phyloP scores from a whole-genome alignment of 305 asterid genomes.

The Solanum hybrid region DNA sequence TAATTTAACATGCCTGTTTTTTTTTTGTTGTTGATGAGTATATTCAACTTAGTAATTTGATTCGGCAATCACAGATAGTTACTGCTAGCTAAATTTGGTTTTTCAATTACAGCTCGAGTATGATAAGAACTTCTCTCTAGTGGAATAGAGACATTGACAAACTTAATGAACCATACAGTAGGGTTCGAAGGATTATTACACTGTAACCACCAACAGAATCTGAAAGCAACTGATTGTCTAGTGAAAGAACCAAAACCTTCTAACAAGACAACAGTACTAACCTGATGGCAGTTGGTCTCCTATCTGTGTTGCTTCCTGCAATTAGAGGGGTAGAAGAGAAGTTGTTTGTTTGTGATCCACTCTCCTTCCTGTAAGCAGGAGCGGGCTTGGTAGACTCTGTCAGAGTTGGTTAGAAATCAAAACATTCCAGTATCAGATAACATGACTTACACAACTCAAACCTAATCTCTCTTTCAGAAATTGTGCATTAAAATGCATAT shows the following conservation, averaged over 20 bases:
- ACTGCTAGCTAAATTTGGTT: not conserved
- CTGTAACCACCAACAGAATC: not conserved
- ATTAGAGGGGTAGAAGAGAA: constrained; percentile 33
- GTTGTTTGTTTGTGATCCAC: constrained; percentile 33
- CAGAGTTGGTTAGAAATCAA: not conserved
- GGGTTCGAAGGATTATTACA: not conserved
- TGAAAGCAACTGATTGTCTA: not conserved
- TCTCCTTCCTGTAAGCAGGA: constrained; percentile 59
- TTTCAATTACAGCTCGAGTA: not conserved
- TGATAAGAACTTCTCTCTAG: not conserved
- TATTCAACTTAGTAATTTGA: not conserved
- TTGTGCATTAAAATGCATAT: constrained; percentile 10
- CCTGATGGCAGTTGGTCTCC: constrained; percentile 46
- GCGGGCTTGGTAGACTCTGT: constrained; percentile 50
- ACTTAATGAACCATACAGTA: not conserved
- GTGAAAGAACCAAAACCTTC: not conserved
- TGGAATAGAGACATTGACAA: not conserved
- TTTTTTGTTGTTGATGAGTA: not conserved
- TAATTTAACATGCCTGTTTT: not conserved
- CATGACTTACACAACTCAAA: not conserved
- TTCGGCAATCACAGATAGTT: not conserved
- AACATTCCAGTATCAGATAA: not conserved
- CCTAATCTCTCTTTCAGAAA: not conserved
- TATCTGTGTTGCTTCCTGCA: constrained; percentile 41
- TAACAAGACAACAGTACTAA: constrained; percentile 16